Base-by-base conservation (phyloP, 306 rosid species). In the Ammopiptanthus mongolicus region DNA sequence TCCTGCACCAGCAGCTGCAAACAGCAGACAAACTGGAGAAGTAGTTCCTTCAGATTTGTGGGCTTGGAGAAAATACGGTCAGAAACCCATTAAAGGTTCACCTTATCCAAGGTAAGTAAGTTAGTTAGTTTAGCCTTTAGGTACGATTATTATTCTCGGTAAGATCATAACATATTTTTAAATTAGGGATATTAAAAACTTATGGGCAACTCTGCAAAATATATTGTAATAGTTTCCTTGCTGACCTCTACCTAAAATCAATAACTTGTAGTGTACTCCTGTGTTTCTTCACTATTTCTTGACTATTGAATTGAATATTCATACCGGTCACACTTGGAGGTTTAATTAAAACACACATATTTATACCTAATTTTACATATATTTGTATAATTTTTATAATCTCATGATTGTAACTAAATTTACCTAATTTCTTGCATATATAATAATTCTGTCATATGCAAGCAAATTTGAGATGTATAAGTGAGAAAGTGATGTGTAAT, bases 11-110 rank as follows among this genome's bases (percentile, higher is more conserved):
- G 93, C 96, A 25, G 92, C 92, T 29, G 89, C 87, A 69, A 93
- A 88, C 81, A 93, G 88, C 84, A 88, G 98, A 79, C 87, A 93
- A 50, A 91, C 86, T 51, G 97, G 98, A 69, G 98, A 93, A 82
- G 92, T 91, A 55, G 98, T 93, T 81, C 98, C 98, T 11, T 93
- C 96, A 37, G 98, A 93, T 89, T 88, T 93, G 77, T 93, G 98
- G 98, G 98, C 97, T 53, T 93, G 98, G 98, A 88, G 98, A 78
- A 93, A 93, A 86, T 93, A 93, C 39, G 98, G 98, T 78, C 98
- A 93, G 85, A 91, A 93, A 86, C 98, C 98, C 76, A 93, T 93
- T 61, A 93, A 93, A 89, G 98, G 98, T 44, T 93, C 98, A 65
- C 98, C 97, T 48, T 91, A 89, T 87, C 98, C 98, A 69, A 93